Base-by-base conservation (phyloP, 805 yeast genomes). In the Metschnikowia rubicola region DNA sequence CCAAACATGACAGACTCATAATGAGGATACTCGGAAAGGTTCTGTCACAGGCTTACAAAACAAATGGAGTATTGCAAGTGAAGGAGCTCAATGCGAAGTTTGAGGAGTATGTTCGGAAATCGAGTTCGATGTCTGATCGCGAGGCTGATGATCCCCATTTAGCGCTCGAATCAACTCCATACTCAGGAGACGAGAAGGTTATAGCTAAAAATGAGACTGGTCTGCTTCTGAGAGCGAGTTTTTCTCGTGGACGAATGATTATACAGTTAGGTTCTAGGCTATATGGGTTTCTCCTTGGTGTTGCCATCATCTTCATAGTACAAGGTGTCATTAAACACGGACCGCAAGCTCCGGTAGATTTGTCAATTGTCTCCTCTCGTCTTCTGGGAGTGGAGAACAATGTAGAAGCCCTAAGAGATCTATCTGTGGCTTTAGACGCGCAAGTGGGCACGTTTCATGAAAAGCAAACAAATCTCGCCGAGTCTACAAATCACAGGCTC, bases 381-480 rank as follows among this genome's bases (percentile, higher is more conserved):
- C 40, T 58, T 8, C 43, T 44, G 9, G 26, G 12, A 12, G 51
- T 55, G 15, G 54, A 50, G 11, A 43, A 45, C 30, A 50, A 37
- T 8, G 45, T 57, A 12, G 41, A 46, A 32, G 49, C 53, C 26
- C 44, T 62, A 17, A 39, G 43, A 32, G 57, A 56, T 9, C 37
- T 56, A 8, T 47, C 63, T 2, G 37, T 31, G 13, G 53, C 53
- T 2, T 43, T 64, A 10, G 52, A 56, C 13, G 46, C 47, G 15
- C 57, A 55, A 30, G 60, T 60, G 30, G 64, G 59, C 26, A 43
- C 47, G 13, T 28, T 60, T 2, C 56, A 56, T n/a, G 21, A 51
- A 4, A 57, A 56, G 30, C 55, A 55, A 30, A 55, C 54, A 8
- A 36, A 54, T 9, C 39, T 60, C 29, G 37, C 52, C n/a, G 33